Conservation (phyloP, 805 yeast genomes). For the Suhomyces faveliae region DNA sequence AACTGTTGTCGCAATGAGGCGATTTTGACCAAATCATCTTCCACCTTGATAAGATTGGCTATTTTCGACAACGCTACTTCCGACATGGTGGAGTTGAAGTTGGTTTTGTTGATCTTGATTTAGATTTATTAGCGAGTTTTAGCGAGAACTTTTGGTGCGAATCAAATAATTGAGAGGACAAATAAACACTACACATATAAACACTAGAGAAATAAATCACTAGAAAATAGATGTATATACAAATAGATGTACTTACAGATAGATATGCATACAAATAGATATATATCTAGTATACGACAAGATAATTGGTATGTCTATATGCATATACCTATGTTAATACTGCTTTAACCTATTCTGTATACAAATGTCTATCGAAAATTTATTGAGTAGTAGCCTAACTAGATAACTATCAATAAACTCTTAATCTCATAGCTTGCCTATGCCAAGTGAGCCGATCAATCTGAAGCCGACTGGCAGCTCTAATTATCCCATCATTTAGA, state of each 20-base stretch:
- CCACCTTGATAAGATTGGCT: constrained; percentile 39
- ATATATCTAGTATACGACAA: too few species aligned
- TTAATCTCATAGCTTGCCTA: neutral
- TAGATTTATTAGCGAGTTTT: neutral
- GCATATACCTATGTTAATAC: too few species aligned
- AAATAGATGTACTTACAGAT: too few species aligned
- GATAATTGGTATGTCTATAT: too few species aligned
- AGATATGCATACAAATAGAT: too few species aligned
- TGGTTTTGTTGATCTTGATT: neutral
- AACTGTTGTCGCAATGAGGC: constrained; percentile 53
- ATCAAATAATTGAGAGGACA: too few species aligned
- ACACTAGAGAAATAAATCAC: too few species aligned
- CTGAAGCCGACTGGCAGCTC: neutral
- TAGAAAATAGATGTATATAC: too few species aligned
- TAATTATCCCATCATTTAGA: too few species aligned
- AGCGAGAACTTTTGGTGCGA: neutral
- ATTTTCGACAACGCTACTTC: constrained; percentile 42
- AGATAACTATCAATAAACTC: neutral
- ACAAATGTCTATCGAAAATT: neutral
- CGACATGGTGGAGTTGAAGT: constrained; percentile 25
- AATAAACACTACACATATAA: too few species aligned
- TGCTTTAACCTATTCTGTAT: neutral
- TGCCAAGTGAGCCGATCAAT: neutral
- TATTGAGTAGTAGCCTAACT: neutral
- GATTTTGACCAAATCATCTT: constrained; percentile 57